Base-by-base conservation (phyloP, 2,329 filamentous ascomycete genomes). In the Hypoxylon sp. region DNA sequence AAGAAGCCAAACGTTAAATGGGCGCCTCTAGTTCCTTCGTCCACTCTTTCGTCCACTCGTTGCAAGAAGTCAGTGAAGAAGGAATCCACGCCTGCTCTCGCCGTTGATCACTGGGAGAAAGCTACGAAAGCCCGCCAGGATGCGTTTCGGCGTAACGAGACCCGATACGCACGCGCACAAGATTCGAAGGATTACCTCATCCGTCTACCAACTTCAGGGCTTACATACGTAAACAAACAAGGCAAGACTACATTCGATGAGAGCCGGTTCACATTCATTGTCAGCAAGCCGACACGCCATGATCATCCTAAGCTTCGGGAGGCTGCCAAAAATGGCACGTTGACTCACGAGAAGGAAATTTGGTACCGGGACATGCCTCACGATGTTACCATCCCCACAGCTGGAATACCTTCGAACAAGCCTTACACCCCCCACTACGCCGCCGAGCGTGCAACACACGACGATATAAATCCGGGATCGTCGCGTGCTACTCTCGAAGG, bases 381-480 rank as follows among this genome's bases (percentile, higher is more conserved):
- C 2, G 14, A 43, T 6, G 21, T 62, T 25, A 30, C 53, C 38
- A 46, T 73, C 23, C 50, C 65, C 2, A 38, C 59, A 1, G 73
- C 74, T 28, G 74, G 74, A 5, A 64, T 71, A 9, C 66, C 71
- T 14, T 72, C 63, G 1, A 32, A 67, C 4, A 67, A 69, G 34
- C 51, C 67, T 55, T 69, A 70, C 34, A 43, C 56, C 50, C 67
- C 69, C 10, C 43, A 38, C 57, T 61, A 67, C 63, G 23, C 28
- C 6, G 4, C 34, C 7, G 14, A 13, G 6, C 4, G 7, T 10
- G 38, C 1, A 43, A 10, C 38, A 21, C 38, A 9, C 36, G 55
- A 50, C 9, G 19, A 52, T 51, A 46, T 36, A 36, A 36, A 56
- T 30, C 32, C 45, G 11, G 5, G 11, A 34, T 43, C 23, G 32